Evolutionary conservation across 2,329 filamentous ascomycete species (phyloP).

Genomic region (Ambrosiella xylebori): DNA sequence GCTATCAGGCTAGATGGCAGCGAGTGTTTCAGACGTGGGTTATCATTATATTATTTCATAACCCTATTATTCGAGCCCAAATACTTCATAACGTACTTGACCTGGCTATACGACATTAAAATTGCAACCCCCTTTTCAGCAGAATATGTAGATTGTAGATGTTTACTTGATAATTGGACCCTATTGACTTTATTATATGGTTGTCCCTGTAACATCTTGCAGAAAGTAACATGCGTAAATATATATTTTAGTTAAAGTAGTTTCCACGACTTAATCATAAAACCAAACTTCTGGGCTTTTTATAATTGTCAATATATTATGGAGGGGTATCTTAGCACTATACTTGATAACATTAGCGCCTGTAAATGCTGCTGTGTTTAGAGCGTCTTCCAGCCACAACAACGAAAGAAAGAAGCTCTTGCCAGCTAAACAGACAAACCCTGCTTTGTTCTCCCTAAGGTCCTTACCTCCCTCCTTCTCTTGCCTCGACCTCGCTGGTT

Average conservation of each 20-base stretch:
- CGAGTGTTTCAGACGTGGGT: neutral
- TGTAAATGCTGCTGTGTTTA: neutral
- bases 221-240: too few species aligned
- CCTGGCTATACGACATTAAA: neutral
- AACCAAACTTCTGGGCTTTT: too few species aligned
- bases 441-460: constrained; percentile 3
- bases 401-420: neutral
- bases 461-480: constrained; percentile 8
- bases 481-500: constrained; percentile 1
- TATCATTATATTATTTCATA: neutral
- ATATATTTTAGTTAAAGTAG: too few species aligned
- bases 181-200: too few species aligned
- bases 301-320: neutral
- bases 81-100: neutral
- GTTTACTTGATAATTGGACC: too few species aligned
- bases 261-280: too few species aligned
- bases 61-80: neutral
- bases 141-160: too few species aligned
- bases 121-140: too few species aligned
- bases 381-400: neutral
- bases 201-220: too few species aligned
- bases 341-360: neutral
- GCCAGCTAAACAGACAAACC: constrained; percentile 1
- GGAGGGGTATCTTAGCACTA: neutral
- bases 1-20: neutral